Evolutionary conservation across 768 basidiomycete genomes (phyloP).

Genomic region (Auricularia sp.): DNA sequence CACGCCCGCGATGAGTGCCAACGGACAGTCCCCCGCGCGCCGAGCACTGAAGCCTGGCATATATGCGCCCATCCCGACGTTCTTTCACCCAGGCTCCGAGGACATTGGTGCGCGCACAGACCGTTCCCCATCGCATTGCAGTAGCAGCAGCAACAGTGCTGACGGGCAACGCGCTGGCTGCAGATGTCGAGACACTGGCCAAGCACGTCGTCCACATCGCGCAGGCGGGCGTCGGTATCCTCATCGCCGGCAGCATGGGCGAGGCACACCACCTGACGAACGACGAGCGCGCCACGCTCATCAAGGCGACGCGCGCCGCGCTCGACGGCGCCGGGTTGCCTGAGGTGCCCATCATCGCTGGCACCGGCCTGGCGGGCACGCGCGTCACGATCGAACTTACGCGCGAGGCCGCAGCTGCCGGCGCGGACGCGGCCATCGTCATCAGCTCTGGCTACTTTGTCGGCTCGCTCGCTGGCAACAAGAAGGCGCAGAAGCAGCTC

Average conservation of each 20-base stretch:
- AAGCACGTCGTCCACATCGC: slow-evolving; percentile 57
- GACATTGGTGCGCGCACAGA: slow-evolving; percentile 52
- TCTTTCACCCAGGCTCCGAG: slow-evolving; percentile 66
- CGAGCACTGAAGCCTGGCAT: slow-evolving; percentile 67
- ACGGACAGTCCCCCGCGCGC: slow-evolving; percentile 14
- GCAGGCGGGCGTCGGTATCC: slow-evolving; percentile 55
- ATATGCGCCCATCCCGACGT: slow-evolving; percentile 79
- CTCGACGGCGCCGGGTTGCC: slow-evolving; percentile 56
- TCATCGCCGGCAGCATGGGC: slow-evolving; percentile 77
- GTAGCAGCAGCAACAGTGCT: too few relatives aligned
- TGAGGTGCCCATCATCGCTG: slow-evolving; percentile 62
- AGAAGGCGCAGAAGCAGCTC: slow-evolving; percentile 64
- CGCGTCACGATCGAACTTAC: slow-evolving; percentile 70
- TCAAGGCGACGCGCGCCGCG: slow-evolving; percentile 56
- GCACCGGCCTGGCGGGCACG: slow-evolving; percentile 77
- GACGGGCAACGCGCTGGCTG: background rate
- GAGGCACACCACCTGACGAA: slow-evolving; percentile 70
- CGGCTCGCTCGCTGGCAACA: slow-evolving; percentile 53
- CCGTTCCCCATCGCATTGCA: too few relatives aligned
- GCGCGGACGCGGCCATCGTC: slow-evolving; percentile 80
- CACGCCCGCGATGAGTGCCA: background rate
- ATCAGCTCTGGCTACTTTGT: slow-evolving; percentile 85
- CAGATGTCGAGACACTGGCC: slow-evolving; percentile 61
- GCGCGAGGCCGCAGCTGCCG: slow-evolving; percentile 69
- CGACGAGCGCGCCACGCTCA: slow-evolving; percentile 53